Base-by-base conservation (phyloP, 163 green algal species). In the Chlamydomonas reinhardtii region DNA sequence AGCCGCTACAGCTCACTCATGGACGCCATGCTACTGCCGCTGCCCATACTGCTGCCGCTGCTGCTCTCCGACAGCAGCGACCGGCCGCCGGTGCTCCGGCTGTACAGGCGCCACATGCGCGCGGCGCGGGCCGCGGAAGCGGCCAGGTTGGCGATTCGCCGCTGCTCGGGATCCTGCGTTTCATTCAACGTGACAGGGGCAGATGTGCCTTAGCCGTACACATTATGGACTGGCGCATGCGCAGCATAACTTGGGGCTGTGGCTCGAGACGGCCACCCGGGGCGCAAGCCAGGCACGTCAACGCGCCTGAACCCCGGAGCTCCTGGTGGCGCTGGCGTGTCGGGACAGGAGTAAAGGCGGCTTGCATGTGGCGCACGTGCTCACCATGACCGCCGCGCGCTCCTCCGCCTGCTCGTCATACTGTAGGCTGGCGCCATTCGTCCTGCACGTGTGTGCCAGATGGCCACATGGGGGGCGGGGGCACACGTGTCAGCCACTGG, bases 51-150 rank as follows among this genome's bases (percentile, higher is more conserved):
- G 48, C 48, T 56, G 48, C 48, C 48, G 48, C 48, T 74, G 62
- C 76, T 83, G 76, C 76, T 83, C 2, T 83, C 76, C 29, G 76
- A 52, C 2, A 84, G 17, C 29, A 84, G 43, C 65, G 76, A 65
- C 4, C 39, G 39, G 27, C 65, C 66, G 15, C 78, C 78, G 24
- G 66, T 71, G 25, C 73, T 68, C 34, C 74, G 68, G 70, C 34
- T 70, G 80, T 73, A 79, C 34, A 86, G 25, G 27, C 79, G 79
- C 86, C 86, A 90, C 86, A 90, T 73, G 48, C 86, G 86, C 2
- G 78, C 68, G 4, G 86, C 84, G 37, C 77, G 79, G 0, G 79
- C 80, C 8, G 84, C 81, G 27, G 73, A 59, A 8, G 83, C 73
- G 6, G 80, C 75, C 34, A 89, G 78, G 62, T 88, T 83, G 20